These are phyloP conservation scores for Parsonsia alboflavescens DNA, from an alignment of 257 asterid genomes.

Conservation along the genomic window DNA sequence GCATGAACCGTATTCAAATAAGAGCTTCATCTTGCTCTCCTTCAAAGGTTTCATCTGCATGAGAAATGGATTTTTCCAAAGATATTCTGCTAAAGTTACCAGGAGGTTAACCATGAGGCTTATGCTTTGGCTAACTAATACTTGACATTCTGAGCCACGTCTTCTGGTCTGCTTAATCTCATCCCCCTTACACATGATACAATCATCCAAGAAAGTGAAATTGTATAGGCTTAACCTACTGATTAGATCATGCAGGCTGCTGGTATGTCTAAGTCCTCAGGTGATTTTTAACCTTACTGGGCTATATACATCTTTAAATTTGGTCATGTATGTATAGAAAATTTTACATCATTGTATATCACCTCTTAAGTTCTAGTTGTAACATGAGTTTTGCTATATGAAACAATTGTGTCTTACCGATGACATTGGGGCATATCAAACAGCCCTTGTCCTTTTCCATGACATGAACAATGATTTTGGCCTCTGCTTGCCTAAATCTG, in stretches of 20 bases:
- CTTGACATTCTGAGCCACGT: neutral
- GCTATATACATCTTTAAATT: conserved; percentile 1
- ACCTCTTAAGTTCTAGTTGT: neutral
- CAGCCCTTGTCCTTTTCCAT: neutral
- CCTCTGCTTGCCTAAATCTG: neutral
- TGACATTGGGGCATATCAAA: neutral
- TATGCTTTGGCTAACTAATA: neutral
- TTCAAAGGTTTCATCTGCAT: conserved; percentile 21
- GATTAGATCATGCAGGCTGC: conserved; percentile 2
- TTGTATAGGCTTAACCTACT: conserved; percentile 6
- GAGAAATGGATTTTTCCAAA: neutral
- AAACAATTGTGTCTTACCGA: neutral
- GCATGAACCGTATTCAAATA: conserved; percentile 31
- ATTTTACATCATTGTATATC: neutral
- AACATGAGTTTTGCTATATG: neutral
- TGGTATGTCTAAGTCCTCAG: neutral
- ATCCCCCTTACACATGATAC: neutral
- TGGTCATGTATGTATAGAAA: neutral
- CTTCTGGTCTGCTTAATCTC: neutral
- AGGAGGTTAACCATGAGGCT: neutral
- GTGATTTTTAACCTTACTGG: conserved; percentile 3
- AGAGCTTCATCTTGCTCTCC: conserved; percentile 35
- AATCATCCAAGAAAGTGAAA: neutral
- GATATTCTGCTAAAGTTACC: neutral
- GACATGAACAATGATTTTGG: neutral